phyloP scores from a whole-genome alignment of 2,329 filamentous ascomycete species.

The Aspergillus hortae region DNA sequence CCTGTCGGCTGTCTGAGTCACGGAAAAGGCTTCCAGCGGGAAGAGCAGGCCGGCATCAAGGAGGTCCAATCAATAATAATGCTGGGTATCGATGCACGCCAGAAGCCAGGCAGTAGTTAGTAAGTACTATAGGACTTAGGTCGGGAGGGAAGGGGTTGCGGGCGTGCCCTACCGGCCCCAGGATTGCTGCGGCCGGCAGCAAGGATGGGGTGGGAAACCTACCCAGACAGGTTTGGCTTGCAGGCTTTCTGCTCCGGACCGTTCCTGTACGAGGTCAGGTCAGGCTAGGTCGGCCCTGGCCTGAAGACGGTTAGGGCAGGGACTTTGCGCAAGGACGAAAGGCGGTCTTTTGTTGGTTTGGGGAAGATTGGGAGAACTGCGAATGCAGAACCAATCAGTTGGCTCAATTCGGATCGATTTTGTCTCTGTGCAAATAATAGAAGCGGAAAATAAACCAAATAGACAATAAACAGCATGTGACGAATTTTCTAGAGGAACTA shows the following conservation, averaged over 20 bases:
- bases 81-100: too few species aligned
- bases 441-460: neutral
- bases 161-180: too few species aligned
- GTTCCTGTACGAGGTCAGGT: neutral
- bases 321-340: too few species aligned
- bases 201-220: neutral
- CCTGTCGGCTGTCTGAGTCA: neutral
- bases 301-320: too few species aligned
- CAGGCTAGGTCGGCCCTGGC: neutral
- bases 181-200: neutral
- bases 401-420: neutral
- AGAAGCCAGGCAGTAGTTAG: too few species aligned
- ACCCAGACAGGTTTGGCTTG: neutral
- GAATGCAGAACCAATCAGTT: too few species aligned
- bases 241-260: neutral
- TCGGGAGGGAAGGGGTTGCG: too few species aligned
- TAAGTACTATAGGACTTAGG: too few species aligned
- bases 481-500: neutral
- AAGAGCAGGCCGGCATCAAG: neutral
- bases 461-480: too few species aligned
- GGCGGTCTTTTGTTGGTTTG: too few species aligned
- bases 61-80: neutral
- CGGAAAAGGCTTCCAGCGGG: conserved; percentile 12
- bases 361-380: too few species aligned
- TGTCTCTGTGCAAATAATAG: neutral